Evolutionary conservation across 371 early-diverging fungal species (phyloP).

Genomic region (Nematocida sp.): DNA sequence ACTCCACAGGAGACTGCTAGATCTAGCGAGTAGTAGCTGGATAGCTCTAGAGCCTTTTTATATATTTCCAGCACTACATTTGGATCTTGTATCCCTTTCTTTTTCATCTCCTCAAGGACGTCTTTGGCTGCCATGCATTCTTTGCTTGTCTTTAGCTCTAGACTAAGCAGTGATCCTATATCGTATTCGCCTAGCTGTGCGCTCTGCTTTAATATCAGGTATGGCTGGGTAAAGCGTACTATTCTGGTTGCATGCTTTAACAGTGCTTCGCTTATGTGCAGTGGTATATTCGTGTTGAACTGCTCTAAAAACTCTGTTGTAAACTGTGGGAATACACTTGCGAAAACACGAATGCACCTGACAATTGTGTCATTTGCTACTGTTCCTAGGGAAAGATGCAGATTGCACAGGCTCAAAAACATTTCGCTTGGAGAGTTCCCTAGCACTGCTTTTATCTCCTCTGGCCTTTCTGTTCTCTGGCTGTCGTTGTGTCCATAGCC

Average conservation of each 20-base stretch:
- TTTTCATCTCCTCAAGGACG: not conserved
- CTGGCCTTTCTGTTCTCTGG: not conserved
- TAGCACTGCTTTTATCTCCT: constrained; percentile 3
- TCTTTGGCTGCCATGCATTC: constrained; percentile 35
- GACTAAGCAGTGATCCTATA: not conserved
- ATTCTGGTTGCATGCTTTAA: not conserved
- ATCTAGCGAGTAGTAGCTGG: constrained; percentile 34
- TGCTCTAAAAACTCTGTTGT: not conserved
- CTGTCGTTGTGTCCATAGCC: not conserved
- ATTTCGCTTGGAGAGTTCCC: not conserved
- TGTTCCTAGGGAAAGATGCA: not conserved
- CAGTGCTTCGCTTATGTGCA: not conserved
- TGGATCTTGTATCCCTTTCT: not conserved
- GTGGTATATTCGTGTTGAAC: constrained; percentile 5
- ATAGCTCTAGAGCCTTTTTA: not conserved
- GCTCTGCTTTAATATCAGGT: constrained; percentile 21
- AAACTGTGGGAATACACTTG: not conserved
- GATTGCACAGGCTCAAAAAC: not conserved
- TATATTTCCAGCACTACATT: not conserved
- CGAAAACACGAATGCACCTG: not conserved
- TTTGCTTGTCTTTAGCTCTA: constrained; percentile 10
- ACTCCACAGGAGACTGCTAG: constrained; percentile 33
- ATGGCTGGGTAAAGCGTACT: not conserved
- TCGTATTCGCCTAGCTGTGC: not conserved
- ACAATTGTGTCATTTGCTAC: constrained; percentile 2